Base-by-base conservation (phyloP, 2,329 filamentous ascomycete genomes). In the Sporothrix dimorphospora region DNA sequence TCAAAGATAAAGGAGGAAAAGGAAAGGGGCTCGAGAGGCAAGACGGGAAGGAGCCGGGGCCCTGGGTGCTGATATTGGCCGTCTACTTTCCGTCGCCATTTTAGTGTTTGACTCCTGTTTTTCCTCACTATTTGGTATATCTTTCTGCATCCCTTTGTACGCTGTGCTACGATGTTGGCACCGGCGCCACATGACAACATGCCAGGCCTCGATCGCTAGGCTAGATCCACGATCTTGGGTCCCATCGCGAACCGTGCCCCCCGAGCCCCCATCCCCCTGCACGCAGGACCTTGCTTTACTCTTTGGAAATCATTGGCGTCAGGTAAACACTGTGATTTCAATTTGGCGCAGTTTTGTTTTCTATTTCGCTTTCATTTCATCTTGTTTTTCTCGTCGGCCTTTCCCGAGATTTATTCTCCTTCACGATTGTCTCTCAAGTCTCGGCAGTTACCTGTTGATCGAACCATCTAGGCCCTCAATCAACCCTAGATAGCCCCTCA, bases 51-150 rank as follows among this genome's bases (percentile, higher is more conserved):
- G 68, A 59, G 53, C 53, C 51, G 55, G 38, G 16, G 45, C 16
- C 19, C 65, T 67, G 65, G 65, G 19, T 51, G 65, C 45, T 67
- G 65, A 38, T 38, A 16, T 6, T n/a, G n/a, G n/a, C n/a, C n/a
- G n/a, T n/a, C n/a, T n/a, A n/a, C 57, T 38, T 6, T 63, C 34
- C 11, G 34, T 19, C 7, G 12, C n/a, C 45, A 27, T 12, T 47
- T 65, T 65, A 9, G 19, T 63, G 12, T 42, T 47, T 19, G 21
- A 4, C 61, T 47, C n/a, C 27, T 16, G 14, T 65, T 45, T 65
- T 24, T 40, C 19, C n/a, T 16, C 38, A 38, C 55, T 21, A 21
- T 38, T 11, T 9, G 14, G 11, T 11, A 24, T 19, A 55, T 55
- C 24, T 27, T 11, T 9, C 7, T 38, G 30, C 14, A n/a, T 61